Percentiles rank a stretch among this genome's conserved stretches.
These are phyloP conservation scores for Mallotus japonicus DNA, from an alignment of 441 rosid genomes.

Conservation along the genomic window DNA sequence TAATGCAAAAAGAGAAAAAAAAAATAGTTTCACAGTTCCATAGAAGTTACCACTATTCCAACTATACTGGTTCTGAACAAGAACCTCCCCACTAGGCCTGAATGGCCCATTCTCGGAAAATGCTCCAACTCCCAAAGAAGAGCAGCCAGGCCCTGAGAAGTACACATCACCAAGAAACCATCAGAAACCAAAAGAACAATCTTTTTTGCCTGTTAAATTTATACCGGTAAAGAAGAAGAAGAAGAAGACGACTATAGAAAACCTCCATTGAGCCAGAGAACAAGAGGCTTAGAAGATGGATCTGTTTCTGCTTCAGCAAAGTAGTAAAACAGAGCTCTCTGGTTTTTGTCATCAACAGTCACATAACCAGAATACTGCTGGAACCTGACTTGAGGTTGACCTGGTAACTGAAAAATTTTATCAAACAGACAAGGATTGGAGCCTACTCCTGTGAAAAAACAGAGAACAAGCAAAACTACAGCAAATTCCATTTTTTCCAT, in stretches of 20 bases:
- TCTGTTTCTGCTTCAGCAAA: constrained; percentile 79
- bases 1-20: not conserved
- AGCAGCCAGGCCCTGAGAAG: constrained; percentile 82
- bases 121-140: constrained; percentile 94
- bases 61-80: constrained; percentile 76
- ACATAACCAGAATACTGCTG: constrained; percentile 88
- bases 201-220: no score
- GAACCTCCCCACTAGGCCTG: constrained; percentile 69
- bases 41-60: constrained; percentile 68
- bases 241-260: not conserved
- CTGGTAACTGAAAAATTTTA: constrained; percentile 55
- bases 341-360: constrained; percentile 60
- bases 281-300: constrained; percentile 79
- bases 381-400: constrained; percentile 78
- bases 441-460: constrained; percentile 26
- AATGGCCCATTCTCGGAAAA: constrained; percentile 96
- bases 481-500: constrained; percentile 46
- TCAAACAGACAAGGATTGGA: constrained; percentile 46
- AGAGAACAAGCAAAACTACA: constrained; percentile 35
- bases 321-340: constrained; percentile 87
- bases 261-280: constrained; percentile 99
- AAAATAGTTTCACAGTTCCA: no score
- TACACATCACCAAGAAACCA: not conserved
- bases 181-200: constrained; percentile 13
- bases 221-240: no score